Percentiles rank a stretch among this genome's conserved stretches.
Evolutionary conservation across 257 asterid genomes (phyloP).

Genomic region (Salvia splendens): DNA sequence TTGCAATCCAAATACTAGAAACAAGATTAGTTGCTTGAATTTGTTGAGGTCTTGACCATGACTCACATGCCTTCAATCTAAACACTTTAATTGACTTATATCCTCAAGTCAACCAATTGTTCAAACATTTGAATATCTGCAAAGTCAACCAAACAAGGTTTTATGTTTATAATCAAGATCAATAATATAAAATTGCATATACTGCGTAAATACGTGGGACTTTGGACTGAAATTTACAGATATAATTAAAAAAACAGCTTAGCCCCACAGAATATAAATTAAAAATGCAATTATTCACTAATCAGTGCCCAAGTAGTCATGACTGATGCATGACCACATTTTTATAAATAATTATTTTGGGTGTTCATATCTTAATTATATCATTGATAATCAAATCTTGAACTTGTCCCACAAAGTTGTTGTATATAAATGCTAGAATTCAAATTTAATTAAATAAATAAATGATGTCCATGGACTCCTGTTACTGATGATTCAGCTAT

Average conservation of each 20-base stretch:
- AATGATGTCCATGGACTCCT: not conserved
- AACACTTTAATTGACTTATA: conserved; percentile 40
- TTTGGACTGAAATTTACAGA: conserved; percentile 34
- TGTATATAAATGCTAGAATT: not conserved
- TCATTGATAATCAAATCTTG: not conserved
- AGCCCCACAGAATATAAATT: not conserved
- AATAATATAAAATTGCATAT: not conserved
- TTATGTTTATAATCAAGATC: not conserved
- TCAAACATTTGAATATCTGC: conserved; percentile 35
- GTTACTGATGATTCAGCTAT: too few species aligned
- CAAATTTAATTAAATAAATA: not conserved
- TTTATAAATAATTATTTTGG: not conserved
- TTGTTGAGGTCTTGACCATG: conserved; percentile 27
- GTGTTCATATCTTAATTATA: conserved; percentile 5
- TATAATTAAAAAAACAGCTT: not conserved
- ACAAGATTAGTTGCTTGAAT: conserved; percentile 15
- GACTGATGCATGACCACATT: not conserved
- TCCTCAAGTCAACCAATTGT: conserved; percentile 36
- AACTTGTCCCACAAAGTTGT: conserved; percentile 30
- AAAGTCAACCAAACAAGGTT: conserved; percentile 35
- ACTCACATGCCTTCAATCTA: conserved; percentile 37
- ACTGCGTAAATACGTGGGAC: conserved; percentile 25
- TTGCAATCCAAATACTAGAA: conserved; percentile 23
- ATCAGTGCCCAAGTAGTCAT: conserved; percentile 11
- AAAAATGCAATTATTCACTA: conserved; percentile 21